Conservation (phyloP, 1,284 basidiomycete genomes). For the Cutaneotrichosporon daszewskae region DNA sequence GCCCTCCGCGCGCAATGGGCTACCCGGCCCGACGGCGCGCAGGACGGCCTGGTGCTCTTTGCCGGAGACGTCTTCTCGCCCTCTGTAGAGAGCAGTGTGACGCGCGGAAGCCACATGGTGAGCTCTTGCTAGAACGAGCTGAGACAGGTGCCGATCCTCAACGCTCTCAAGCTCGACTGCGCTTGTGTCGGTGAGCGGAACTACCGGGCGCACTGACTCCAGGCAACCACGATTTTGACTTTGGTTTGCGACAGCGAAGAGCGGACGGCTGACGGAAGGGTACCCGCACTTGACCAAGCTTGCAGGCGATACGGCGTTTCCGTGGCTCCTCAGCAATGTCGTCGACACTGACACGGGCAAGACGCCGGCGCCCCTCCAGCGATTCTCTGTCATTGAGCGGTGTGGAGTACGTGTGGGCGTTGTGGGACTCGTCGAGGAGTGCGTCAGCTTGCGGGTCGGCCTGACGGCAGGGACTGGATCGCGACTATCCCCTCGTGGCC, state of each 20-base stretch:
- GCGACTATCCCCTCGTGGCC: conserved; percentile 79
- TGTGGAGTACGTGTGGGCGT: conserved; percentile 66
- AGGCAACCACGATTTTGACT: conserved; percentile 84
- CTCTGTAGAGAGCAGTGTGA: conserved; percentile 78
- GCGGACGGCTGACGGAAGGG: conserved; percentile 49
- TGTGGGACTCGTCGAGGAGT: conserved; percentile 80
- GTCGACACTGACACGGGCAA: conserved; percentile 58
- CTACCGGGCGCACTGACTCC: conserved; percentile 3
- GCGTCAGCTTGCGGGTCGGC: conserved; percentile 17
- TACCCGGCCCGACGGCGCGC: conserved; percentile 34
- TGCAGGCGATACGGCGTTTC: conserved; percentile 63
- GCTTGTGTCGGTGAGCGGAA: conserved; percentile 36
- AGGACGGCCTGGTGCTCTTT: conserved; percentile 74
- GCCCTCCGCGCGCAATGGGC: conserved; percentile 36
- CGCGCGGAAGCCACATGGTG: conserved; percentile 87
- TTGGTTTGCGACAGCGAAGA: conserved; percentile 45
- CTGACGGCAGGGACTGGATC: conserved; percentile 65
- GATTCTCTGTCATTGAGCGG: conserved; percentile 62
- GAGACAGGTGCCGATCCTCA: conserved; percentile 73
- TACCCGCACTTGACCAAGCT: conserved; percentile 74
- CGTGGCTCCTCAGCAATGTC: conserved; percentile 70
- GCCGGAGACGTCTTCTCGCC: conserved; percentile 85
- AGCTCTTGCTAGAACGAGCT: too few relatives aligned
- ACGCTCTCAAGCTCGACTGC: conserved; percentile 48
- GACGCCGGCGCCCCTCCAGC: conserved; percentile 56